Evolutionary conservation across 345 rosid genomes (phyloP), one percentile per base, ranked within the genome.

Genomic region (Sisymbrium altissimum): DNA sequence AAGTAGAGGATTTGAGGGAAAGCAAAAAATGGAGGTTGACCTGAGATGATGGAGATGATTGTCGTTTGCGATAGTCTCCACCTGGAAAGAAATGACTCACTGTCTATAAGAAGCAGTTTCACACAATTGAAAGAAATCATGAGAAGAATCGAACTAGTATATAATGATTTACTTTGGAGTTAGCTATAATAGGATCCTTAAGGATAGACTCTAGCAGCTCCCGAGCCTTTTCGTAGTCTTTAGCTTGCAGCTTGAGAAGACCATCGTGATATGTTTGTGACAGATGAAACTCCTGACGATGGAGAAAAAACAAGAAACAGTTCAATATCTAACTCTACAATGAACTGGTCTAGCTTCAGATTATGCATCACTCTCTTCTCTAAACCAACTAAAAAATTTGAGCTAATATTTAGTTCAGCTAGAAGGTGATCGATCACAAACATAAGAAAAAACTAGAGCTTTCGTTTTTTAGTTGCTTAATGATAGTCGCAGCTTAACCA

Each of bases 221-320:
- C 11, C 86, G 83, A 53, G 98, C 96, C 78, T 88, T 88, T 57
- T 83, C 90, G 10, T 87, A 92, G 71, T 92, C 94, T 83, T 95
- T 95, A 23, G 92, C 83, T 79, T 95, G 97, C 65, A 95, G 82
- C 81, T 90, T 87, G 73, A 85, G 86, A 74, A 95, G 97, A 55
- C 99, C 98, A 5, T 92, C 94, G 48, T 92, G 93, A 66, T 95
- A 92, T 53, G 88, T 85, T 78, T 95, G 97, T 9, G 97, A 85
- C 59, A 95, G 87, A 84, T 87, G 92, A 85, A 88, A 92, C 81
- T 95, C 99, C 99, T 95, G 84, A 59, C 41, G 46, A 53, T n/a
- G 61, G 66, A 18, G 27, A 64, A 61, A 29, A 11, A 21, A 9
- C 3, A 15, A 29, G 4, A 3, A 25, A 54, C 2, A 57, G 32